These are phyloP conservation scores for Fusarium sp. DNA, from an alignment of 2,329 filamentous ascomycete species.

Conservation along the genomic window DNA sequence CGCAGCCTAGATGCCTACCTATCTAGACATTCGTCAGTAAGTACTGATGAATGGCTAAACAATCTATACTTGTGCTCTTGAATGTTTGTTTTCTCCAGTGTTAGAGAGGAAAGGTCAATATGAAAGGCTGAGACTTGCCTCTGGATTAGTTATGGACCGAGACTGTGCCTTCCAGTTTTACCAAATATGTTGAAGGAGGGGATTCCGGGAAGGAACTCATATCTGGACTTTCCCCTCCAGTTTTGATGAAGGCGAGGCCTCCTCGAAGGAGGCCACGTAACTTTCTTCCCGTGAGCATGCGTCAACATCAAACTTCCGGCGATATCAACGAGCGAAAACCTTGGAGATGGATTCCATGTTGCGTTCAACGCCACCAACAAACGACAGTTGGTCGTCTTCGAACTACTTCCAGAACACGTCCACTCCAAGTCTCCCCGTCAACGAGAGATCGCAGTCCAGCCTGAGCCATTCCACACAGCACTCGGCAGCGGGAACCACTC, in stretches of 20 bases:
- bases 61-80: too few relatives aligned
- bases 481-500: slow-evolving; percentile 28
- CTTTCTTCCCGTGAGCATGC: neutral
- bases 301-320: neutral
- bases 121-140: neutral
- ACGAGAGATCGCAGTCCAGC: slow-evolving; percentile 12
- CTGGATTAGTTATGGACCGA: neutral
- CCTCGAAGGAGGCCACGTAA: neutral
- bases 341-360: slow-evolving; percentile 9
- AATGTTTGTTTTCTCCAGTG: neutral
- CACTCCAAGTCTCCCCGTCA: neutral
- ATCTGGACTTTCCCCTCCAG: neutral
- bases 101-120: neutral
- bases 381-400: slow-evolving; percentile 30
- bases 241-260: neutral
- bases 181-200: neutral
- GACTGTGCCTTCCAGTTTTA: neutral
- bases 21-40: too few relatives aligned
- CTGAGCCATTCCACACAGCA: slow-evolving; percentile 14
- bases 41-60: neutral
- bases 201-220: neutral
- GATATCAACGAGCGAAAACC: neutral
- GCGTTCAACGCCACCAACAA: slow-evolving; percentile 11
- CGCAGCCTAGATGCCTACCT: neutral
- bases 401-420: slow-evolving; percentile 39